These are phyloP conservation scores for Amanita phalloides DNA, from an alignment of 768 basidiomycete genomes.

Conservation along the genomic window DNA sequence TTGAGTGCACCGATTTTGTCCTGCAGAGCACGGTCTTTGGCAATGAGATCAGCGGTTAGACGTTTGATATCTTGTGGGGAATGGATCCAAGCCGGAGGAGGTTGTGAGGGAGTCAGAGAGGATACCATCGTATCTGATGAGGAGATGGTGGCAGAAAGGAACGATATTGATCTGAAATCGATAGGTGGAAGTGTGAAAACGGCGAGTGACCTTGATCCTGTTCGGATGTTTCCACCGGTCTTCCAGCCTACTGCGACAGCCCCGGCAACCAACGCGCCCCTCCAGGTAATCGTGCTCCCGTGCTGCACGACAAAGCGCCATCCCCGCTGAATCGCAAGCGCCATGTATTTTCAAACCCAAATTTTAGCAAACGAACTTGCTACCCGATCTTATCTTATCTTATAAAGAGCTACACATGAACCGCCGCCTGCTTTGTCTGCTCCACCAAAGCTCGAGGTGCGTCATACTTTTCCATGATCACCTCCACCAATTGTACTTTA, in stretches of 20 bases:
- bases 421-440: conserved; percentile 44
- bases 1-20: conserved; percentile 53
- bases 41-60: conserved; percentile 50
- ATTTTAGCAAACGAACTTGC: not conserved
- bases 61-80: conserved; percentile 45
- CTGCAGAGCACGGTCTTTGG: conserved; percentile 37
- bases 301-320: conserved; percentile 14
- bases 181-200: conserved; percentile 7
- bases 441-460: conserved; percentile 54
- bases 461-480: conserved; percentile 64
- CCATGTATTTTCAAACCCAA: conserved; percentile 13
- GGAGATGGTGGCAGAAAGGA: conserved; percentile 17
- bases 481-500: conserved; percentile 72
- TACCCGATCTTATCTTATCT: conserved; percentile 21
- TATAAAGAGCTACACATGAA: conserved; percentile 17
- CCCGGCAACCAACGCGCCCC: conserved; percentile 28
- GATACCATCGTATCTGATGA: conserved; percentile 25
- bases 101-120: conserved; percentile 52
- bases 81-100: conserved; percentile 58
- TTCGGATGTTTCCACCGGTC: conserved; percentile 28
- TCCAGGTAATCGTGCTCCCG: conserved; percentile 22
- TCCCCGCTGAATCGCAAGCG: conserved; percentile 17
- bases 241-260: conserved; percentile 21
- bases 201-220: conserved; percentile 6
- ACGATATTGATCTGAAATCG: conserved; percentile 10